phyloP scores from a whole-genome alignment of 768 basidiomycete genomes.

The Mycena crocata region DNA sequence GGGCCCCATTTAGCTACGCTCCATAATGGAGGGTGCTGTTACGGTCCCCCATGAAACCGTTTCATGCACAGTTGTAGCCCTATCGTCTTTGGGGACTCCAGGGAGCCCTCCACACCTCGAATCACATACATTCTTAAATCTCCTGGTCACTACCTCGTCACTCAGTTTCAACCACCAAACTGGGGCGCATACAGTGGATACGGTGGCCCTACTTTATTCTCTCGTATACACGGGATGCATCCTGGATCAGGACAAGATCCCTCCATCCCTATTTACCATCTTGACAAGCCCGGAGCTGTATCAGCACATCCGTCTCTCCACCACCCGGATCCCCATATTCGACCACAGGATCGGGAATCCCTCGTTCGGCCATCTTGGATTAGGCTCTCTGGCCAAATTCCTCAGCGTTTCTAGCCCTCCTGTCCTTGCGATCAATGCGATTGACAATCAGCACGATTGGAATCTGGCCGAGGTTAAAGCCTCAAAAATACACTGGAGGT shows the following conservation, averaged over 20 bases:
- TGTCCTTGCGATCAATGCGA: neutral
- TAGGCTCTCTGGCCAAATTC: neutral
- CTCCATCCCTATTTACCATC: neutral
- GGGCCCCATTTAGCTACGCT: neutral
- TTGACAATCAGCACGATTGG: neutral
- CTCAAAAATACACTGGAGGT: too few species aligned
- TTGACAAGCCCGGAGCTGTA: neutral
- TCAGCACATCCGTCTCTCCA: neutral
- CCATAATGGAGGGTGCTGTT: neutral
- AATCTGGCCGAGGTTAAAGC: neutral
- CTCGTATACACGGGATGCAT: too few species aligned
- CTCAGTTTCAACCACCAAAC: neutral
- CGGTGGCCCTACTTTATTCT: neutral
- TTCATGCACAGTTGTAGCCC: slow-evolving; percentile 5
- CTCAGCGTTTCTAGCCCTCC: neutral
- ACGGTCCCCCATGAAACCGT: neutral
- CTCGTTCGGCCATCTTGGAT: neutral
- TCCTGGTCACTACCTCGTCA: neutral
- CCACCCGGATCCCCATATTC: neutral
- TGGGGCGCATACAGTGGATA: neutral
- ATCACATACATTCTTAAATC: neutral
- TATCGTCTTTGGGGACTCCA: neutral
- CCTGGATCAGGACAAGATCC: neutral
- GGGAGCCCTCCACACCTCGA: neutral
- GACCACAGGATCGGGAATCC: neutral